phyloP scores from a whole-genome alignment of 345 rosid species.

The Viola odorata region DNA sequence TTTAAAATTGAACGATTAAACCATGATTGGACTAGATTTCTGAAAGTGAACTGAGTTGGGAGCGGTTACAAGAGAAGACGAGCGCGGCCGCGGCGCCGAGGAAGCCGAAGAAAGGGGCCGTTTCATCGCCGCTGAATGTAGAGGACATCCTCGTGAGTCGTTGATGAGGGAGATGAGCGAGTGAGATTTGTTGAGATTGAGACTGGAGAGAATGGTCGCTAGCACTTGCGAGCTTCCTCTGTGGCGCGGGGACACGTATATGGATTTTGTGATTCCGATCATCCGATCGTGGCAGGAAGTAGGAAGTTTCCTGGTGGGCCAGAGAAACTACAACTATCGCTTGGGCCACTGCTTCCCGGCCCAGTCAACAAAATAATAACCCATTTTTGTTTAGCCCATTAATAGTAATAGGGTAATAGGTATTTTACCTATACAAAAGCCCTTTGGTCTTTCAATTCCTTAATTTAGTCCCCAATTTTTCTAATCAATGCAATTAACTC shows the following conservation, averaged over 20 bases:
- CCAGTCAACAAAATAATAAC: too few species aligned
- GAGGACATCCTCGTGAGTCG: conserved; percentile 9
- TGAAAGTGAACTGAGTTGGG: background rate
- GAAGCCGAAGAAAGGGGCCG: conserved; percentile 42
- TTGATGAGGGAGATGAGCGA: background rate
- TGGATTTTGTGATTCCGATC: background rate
- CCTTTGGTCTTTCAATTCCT: too few species aligned
- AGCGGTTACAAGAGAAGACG: conserved; percentile 28
- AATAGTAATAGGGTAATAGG: too few species aligned
- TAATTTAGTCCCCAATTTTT: too few species aligned
- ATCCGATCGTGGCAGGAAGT: background rate
- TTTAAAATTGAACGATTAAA: too few species aligned
- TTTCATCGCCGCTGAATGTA: conserved; percentile 42
- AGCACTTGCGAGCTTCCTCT: background rate
- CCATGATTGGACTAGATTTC: background rate
- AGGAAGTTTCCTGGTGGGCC: background rate
- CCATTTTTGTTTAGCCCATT: too few species aligned
- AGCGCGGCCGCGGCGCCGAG: conserved; percentile 47
- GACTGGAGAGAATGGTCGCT: background rate
- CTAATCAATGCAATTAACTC: too few species aligned
- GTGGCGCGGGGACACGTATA: background rate
- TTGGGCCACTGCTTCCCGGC: background rate
- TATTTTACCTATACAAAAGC: too few species aligned
- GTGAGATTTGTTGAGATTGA: background rate
- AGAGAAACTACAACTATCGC: background rate